These are phyloP conservation scores for Fraxinus xanthoxyloides DNA, from an alignment of 305 asterid species.

Conservation along the genomic window DNA sequence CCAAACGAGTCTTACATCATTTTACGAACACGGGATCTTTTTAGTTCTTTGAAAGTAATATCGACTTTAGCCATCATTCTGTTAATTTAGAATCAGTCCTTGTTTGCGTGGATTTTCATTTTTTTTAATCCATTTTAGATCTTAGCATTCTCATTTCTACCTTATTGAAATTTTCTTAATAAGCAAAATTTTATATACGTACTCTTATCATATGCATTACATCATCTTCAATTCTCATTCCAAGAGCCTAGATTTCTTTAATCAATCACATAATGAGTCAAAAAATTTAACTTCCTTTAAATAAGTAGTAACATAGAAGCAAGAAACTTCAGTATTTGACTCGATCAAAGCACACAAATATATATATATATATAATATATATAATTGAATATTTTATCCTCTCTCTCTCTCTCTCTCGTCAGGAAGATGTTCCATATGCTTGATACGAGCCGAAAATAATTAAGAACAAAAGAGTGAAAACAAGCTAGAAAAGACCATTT, in stretches of 20 bases:
- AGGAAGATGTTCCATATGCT: not conserved
- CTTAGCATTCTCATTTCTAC: not conserved
- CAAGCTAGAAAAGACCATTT: not conserved
- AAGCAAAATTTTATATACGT: not conserved
- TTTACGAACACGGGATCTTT: not conserved
- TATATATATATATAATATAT: not conserved
- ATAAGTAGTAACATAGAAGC: too few relatives aligned
- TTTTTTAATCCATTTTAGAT: too few relatives aligned
- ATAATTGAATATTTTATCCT: not conserved
- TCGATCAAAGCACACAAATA: not conserved
- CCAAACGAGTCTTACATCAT: not conserved
- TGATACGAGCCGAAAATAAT: not conserved
- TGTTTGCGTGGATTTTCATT: too few relatives aligned
- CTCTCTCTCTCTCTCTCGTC: not conserved
- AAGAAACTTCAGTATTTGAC: not conserved
- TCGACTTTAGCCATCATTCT: too few relatives aligned
- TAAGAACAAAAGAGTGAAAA: not conserved
- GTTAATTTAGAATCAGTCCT: not conserved
- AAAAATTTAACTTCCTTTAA: too few relatives aligned
- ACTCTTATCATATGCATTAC: not conserved
- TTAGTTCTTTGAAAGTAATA: not conserved
- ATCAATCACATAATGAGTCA: not conserved
- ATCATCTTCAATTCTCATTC: not conserved
- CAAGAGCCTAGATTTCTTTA: not conserved
- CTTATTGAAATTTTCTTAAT: not conserved